Evolutionary conservation across 345 rosid genomes (phyloP).

Genomic region (Eucalyptus cloeziana): DNA sequence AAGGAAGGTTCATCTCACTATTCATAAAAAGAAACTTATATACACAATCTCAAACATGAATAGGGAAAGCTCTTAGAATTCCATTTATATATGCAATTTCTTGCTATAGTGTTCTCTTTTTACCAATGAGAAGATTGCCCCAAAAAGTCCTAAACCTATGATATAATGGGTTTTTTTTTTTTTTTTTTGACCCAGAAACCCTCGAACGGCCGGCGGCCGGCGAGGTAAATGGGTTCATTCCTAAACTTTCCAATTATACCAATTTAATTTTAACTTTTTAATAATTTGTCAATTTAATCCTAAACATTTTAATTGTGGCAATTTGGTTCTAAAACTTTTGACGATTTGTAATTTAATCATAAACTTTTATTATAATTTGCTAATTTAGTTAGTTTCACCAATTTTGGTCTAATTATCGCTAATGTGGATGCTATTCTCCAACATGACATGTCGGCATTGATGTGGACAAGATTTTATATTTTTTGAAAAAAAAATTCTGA

Average conservation of each 20-base stretch:
- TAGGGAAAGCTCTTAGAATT: not conserved
- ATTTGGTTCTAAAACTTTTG: not conserved
- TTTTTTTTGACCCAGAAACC: too few species aligned
- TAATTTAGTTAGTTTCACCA: not conserved
- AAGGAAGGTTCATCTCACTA: not conserved
- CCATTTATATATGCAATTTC: not conserved
- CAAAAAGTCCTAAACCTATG: not conserved
- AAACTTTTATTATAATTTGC: too few species aligned
- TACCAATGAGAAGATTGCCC: not conserved
- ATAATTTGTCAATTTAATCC: accelerated
- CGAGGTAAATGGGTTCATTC: not conserved
- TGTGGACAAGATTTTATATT: not conserved
- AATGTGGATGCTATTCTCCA: not conserved
- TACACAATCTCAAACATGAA: not conserved
- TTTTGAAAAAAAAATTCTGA: accelerated
- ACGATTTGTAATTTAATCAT: not conserved
- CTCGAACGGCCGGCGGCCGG: too few species aligned
- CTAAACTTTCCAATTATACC: too few species aligned
- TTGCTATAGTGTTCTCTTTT: not conserved
- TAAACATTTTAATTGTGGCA: too few species aligned
- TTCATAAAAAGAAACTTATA: too few species aligned
- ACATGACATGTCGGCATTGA: accelerated
- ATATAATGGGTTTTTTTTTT: not conserved
- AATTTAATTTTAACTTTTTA: too few species aligned
- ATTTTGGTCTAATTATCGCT: not conserved